These are phyloP conservation scores for Backusella australiensis DNA, from an alignment of 192 early-diverging fungal genomes.

Conservation along the genomic window DNA sequence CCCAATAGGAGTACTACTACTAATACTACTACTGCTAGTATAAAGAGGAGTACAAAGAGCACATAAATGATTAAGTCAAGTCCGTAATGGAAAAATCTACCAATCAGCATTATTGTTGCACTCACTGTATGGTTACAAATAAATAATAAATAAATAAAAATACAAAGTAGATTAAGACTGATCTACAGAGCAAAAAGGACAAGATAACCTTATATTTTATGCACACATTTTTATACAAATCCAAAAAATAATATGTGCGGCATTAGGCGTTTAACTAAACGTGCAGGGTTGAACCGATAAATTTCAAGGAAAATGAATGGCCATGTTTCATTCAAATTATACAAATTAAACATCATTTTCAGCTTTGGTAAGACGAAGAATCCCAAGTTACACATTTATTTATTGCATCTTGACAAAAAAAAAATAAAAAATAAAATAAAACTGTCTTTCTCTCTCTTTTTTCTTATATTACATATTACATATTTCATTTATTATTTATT, in stretches of 20 bases:
- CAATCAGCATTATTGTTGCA: not conserved
- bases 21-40: no score
- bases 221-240: not conserved
- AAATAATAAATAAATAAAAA: not conserved
- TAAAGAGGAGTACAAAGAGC: no score
- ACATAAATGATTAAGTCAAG: not conserved
- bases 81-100: not conserved
- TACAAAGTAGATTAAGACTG: not conserved
- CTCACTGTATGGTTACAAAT: not conserved
- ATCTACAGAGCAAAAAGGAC: not conserved
- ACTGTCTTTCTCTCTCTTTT: not conserved
- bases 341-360: not conserved
- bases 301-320: not conserved
- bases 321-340: slow-evolving; percentile 2
- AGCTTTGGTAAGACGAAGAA: not conserved
- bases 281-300: not conserved
- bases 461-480: not conserved
- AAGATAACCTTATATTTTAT: not conserved
- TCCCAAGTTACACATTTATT: not conserved
- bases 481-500: not conserved
- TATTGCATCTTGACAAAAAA: not conserved
- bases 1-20: no score
- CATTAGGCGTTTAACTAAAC: not conserved
- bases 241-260: not conserved
- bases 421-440: not conserved